A percentile compares a stretch with the other conserved stretches of the same genome.
These are phyloP conservation scores for Ustilago loliicola DNA, from an alignment of 1,284 basidiomycete species.

Conservation along the genomic window DNA sequence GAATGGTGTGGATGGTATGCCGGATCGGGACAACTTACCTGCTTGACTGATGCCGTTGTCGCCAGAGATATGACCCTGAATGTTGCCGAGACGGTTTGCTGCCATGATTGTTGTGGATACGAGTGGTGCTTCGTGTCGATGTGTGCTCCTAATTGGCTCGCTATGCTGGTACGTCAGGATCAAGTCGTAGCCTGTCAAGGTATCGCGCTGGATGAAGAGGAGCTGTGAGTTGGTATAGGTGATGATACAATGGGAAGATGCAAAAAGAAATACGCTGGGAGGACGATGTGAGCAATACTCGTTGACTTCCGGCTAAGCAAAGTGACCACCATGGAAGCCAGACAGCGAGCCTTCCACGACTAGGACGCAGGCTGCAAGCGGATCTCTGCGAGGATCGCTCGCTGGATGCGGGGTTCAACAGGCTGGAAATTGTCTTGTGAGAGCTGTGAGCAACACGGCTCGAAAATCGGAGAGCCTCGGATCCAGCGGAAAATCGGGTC, in stretches of 20 bases:
- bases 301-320: conserved; percentile 16
- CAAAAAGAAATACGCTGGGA: too few species aligned
- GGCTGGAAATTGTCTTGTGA: conserved; percentile 38
- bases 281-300: neutral
- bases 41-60: conserved; percentile 40
- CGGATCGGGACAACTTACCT: conserved; percentile 39
- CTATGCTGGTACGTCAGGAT: neutral
- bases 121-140: neutral
- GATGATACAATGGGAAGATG: conserved; percentile 7
- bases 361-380: conserved; percentile 11
- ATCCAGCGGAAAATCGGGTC: neutral
- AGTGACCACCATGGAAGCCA: conserved; percentile 16
- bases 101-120: conserved; percentile 32
- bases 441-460: conserved; percentile 1
- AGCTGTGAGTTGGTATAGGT: neutral
- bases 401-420: conserved; percentile 31
- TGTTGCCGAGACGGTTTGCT: conserved; percentile 49
- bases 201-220: neutral
- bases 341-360: conserved; percentile 11
- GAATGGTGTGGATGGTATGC: neutral
- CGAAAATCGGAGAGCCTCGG: conserved; percentile 23
- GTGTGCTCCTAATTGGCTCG: too few species aligned
- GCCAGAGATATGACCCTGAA: conserved; percentile 52
- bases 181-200: neutral
- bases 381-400: conserved; percentile 1